These are phyloP conservation scores for Termitomyces sp. DNA, from an alignment of 768 basidiomycete genomes.

Conservation along the genomic window DNA sequence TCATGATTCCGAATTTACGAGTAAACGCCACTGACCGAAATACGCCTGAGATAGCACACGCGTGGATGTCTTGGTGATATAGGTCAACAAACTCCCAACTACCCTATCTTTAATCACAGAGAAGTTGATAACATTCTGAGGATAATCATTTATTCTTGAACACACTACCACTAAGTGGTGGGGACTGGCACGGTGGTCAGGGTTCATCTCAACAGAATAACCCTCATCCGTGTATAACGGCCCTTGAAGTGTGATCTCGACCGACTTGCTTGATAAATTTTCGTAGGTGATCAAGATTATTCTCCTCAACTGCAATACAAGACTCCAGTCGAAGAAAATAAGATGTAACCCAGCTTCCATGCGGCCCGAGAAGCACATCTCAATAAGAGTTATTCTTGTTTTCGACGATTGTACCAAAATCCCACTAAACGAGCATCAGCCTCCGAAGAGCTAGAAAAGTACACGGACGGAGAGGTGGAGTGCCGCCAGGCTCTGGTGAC, in stretches of 20 bases:
- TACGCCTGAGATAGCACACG: too few relatives aligned
- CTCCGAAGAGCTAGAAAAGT: background rate
- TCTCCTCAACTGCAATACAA: background rate
- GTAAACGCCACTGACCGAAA: background rate
- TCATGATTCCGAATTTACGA: background rate
- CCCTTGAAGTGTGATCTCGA: background rate
- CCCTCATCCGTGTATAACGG: background rate
- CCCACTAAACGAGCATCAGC: background rate
- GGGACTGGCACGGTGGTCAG: background rate
- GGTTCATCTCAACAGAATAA: background rate
- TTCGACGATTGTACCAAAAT: background rate
- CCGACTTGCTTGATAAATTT: background rate
- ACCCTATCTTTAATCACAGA: background rate
- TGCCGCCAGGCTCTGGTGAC: too few relatives aligned
- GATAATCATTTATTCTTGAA: background rate
- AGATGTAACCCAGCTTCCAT: background rate
- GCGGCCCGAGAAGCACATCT: background rate
- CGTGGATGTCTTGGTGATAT: too few relatives aligned
- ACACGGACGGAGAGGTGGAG: background rate
- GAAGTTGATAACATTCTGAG: background rate
- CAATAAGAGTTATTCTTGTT: background rate
- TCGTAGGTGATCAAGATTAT: background rate
- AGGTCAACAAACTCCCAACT: background rate
- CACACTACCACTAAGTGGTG: background rate
- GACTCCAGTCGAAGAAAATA: background rate